These are phyloP conservation scores for Leccinum subtestaceum DNA, from an alignment of 768 basidiomycete species.

Conservation along the genomic window DNA sequence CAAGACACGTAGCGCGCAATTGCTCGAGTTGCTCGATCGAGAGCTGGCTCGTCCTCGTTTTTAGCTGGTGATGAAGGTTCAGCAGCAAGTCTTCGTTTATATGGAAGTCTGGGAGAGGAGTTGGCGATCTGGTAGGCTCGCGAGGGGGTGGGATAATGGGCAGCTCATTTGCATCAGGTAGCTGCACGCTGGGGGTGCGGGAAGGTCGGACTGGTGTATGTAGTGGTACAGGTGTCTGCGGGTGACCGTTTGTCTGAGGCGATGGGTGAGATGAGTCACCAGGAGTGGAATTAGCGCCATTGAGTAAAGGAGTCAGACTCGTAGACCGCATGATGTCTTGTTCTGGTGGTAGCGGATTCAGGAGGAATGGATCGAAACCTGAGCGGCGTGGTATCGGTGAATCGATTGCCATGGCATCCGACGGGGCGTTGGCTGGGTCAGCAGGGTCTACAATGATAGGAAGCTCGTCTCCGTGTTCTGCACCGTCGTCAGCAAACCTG, in stretches of 20 bases:
- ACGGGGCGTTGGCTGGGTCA: neutral
- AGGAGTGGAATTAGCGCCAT: conserved; percentile 17
- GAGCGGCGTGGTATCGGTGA: conserved; percentile 28
- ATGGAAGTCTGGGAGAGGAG: conserved; percentile 76
- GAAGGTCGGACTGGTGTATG: neutral
- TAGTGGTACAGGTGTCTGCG: conserved; percentile 9
- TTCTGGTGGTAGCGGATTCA: conserved; percentile 48
- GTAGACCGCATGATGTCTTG: conserved; percentile 22
- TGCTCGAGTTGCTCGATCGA: conserved; percentile 93
- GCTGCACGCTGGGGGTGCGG: conserved; percentile 9
- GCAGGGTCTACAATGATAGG: conserved; percentile 12
- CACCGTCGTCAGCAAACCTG: conserved; percentile 46
- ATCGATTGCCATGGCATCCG: conserved; percentile 41
- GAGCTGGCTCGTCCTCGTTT: conserved; percentile 52
- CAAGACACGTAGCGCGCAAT: conserved; percentile 79
- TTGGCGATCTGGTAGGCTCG: conserved; percentile 58
- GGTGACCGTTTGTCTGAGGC: conserved; percentile 12
- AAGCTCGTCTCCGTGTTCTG: conserved; percentile 14
- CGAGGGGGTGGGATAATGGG: conserved; percentile 23
- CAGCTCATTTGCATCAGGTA: conserved; percentile 17
- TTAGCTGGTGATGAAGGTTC: conserved; percentile 49
- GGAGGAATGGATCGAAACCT: conserved; percentile 51
- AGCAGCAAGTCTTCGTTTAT: conserved; percentile 51
- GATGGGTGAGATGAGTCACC: neutral
- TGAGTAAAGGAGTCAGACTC: conserved; percentile 26